Percentiles rank a stretch among this genome's conserved stretches.
phyloP scores from a whole-genome alignment of 768 basidiomycete genomes.

The Sistotremastrum suecicum region DNA sequence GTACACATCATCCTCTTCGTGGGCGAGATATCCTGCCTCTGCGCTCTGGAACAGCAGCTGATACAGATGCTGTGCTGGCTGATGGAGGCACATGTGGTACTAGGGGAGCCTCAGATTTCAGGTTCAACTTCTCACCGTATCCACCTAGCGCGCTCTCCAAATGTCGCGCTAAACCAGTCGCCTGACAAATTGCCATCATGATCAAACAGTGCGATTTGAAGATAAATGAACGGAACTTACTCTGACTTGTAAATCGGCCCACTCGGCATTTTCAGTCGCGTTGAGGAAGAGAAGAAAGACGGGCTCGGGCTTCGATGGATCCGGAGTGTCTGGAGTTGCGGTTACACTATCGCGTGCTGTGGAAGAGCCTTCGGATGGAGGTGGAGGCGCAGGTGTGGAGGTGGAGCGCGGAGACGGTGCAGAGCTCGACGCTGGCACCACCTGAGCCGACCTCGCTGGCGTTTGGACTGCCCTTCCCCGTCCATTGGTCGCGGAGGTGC shows the following conservation, averaged over 20 bases:
- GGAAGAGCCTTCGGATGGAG: constrained; percentile 8
- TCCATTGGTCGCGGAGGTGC: constrained; percentile 11
- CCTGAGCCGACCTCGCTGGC: background rate
- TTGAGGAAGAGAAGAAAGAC: constrained; percentile 61
- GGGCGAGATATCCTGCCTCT: too few species aligned
- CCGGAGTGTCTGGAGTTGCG: background rate
- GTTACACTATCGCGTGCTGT: constrained; percentile 12
- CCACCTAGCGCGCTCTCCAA: too few species aligned
- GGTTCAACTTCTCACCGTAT: too few species aligned
- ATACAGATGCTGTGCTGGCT: too few species aligned
- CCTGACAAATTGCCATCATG: too few species aligned
- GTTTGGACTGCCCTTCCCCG: constrained; percentile 15
- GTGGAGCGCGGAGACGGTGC: background rate
- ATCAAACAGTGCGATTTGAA: too few species aligned
- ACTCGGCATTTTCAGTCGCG: constrained; percentile 42
- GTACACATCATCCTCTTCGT: too few species aligned
- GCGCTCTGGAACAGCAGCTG: too few species aligned
- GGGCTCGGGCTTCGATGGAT: constrained; percentile 24
- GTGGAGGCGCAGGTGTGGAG: background rate
- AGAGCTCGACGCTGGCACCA: too few species aligned
- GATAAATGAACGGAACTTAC: constrained; percentile 21
- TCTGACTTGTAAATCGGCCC: constrained; percentile 51
- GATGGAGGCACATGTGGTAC: too few species aligned
- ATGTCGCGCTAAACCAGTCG: too few species aligned
- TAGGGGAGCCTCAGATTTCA: too few species aligned